A percentile compares a stretch with the other conserved stretches of the same genome.
These are phyloP conservation scores for Colletotrichum noveboracense DNA, from an alignment of 2,329 filamentous ascomycete species.

Conservation along the genomic window DNA sequence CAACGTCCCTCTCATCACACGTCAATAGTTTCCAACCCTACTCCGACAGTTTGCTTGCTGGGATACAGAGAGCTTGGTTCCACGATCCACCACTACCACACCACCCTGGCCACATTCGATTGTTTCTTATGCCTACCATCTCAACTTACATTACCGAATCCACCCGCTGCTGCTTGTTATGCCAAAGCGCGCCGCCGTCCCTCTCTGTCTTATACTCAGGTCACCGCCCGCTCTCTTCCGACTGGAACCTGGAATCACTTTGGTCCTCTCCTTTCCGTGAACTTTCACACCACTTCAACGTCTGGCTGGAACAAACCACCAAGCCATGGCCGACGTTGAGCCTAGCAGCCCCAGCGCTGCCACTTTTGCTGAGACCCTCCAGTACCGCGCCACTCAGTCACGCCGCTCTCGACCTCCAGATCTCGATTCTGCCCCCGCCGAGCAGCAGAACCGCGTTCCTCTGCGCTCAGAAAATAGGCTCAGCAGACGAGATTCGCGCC, in stretches of 20 bases:
- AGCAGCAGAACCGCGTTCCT: constrained; percentile 44
- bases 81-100: neutral
- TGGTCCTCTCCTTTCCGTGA: neutral
- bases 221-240: neutral
- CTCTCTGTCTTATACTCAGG: constrained; percentile 17
- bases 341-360: constrained; percentile 12
- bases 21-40: neutral
- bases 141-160: constrained; percentile 16
- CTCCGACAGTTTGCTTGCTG: neutral
- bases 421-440: constrained; percentile 29
- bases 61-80: constrained; percentile 13
- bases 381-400: constrained; percentile 34
- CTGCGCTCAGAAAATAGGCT: constrained; percentile 46
- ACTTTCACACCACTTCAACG: neutral
- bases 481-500: constrained; percentile 54
- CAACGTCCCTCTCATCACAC: neutral
- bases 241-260: neutral
- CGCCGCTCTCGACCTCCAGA: constrained; percentile 45
- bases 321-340: constrained; percentile 20
- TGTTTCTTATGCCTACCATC: constrained; percentile 17
- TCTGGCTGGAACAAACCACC: neutral
- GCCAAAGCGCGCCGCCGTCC: constrained; percentile 3
- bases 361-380: constrained; percentile 28
- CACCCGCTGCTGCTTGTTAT: constrained; percentile 11
- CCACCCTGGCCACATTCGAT: constrained; percentile 8